These are phyloP conservation scores for Colletotrichum tropicale DNA, from an alignment of 2,329 filamentous ascomycete genomes.

Conservation along the genomic window DNA sequence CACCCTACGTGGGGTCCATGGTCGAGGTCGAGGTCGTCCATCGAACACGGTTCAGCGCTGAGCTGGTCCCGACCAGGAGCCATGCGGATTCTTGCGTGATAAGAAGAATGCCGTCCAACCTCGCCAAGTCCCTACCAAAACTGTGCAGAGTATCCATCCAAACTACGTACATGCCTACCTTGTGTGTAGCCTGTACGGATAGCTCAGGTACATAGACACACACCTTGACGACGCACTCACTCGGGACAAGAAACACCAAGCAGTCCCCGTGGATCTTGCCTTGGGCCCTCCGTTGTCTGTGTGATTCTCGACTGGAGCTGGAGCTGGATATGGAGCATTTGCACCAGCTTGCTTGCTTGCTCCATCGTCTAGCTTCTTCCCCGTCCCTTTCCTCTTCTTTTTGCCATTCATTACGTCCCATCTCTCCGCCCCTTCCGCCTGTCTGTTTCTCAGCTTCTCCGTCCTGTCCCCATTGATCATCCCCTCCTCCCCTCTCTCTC, in stretches of 20 bases:
- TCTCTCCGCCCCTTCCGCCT: constrained; percentile 16
- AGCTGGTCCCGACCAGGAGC: not conserved
- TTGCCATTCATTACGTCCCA: constrained; percentile 11
- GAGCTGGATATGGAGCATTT: not conserved
- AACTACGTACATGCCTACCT: too few species aligned
- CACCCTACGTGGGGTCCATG: not conserved
- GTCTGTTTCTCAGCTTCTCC: not conserved
- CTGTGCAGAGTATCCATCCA: not conserved
- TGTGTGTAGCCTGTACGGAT: too few species aligned
- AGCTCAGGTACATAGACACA: not conserved
- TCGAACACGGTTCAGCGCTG: not conserved
- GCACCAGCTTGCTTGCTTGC: not conserved
- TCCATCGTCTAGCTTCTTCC: not conserved
- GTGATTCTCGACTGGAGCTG: not conserved
- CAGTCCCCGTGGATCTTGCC: not conserved
- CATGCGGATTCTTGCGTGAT: not conserved
- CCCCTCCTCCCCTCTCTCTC: not conserved
- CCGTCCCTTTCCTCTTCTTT: not conserved
- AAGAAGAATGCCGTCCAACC: not conserved
- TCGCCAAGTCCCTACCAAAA: not conserved
- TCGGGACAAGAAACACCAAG: not conserved
- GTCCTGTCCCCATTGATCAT: constrained; percentile 10
- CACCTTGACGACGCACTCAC: not conserved
- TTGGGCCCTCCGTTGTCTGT: not conserved
- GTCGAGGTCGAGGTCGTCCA: not conserved